A percentile compares a stretch with the other conserved stretches of the same genome.
phyloP scores from a whole-genome alignment of 2,329 filamentous ascomycete genomes.

The Aspergillus amoenus region DNA sequence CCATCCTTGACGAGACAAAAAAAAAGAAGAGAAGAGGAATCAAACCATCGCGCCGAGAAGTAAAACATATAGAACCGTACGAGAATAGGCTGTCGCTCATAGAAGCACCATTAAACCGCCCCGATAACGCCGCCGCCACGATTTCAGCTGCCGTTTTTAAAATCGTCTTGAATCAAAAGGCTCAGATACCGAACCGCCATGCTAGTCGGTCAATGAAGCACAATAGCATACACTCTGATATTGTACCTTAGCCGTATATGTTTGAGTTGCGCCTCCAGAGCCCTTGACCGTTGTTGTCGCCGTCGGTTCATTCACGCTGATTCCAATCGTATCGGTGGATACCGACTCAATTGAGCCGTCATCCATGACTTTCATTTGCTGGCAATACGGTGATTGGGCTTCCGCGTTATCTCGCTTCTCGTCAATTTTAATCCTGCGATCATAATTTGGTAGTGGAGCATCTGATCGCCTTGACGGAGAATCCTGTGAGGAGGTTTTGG shows the following conservation, averaged over 20 bases:
- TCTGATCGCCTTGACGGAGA: slow-evolving; percentile 6
- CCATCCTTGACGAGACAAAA: slow-evolving; percentile 5
- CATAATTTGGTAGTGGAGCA: slow-evolving; percentile 38
- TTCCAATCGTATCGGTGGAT: slow-evolving; percentile 28
- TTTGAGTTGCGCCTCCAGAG: slow-evolving; percentile 26
- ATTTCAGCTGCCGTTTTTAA: background rate
- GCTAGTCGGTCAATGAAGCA: slow-evolving; percentile 34
- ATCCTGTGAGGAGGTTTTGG: background rate
- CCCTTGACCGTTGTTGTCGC: slow-evolving; percentile 34
- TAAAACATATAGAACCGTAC: slow-evolving; percentile 14
- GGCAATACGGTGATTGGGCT: slow-evolving; percentile 57
- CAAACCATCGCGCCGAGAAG: slow-evolving; percentile 14
- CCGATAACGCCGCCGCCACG: slow-evolving; percentile 22
- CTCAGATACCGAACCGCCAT: background rate
- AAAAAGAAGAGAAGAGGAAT: background rate
- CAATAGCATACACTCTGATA: slow-evolving; percentile 39
- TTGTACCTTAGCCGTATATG: slow-evolving; percentile 36
- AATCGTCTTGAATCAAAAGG: background rate
- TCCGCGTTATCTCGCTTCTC: slow-evolving; percentile 56
- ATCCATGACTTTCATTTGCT: slow-evolving; percentile 61
- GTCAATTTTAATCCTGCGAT: slow-evolving; percentile 64
- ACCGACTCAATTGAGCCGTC: slow-evolving; percentile 45
- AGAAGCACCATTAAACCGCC: slow-evolving; percentile 14
- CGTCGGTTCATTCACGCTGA: slow-evolving; percentile 37
- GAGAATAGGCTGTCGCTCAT: slow-evolving; percentile 23